Base-by-base conservation (phyloP, 768 basidiomycete genomes). In the Psilocybe tampanensis region DNA sequence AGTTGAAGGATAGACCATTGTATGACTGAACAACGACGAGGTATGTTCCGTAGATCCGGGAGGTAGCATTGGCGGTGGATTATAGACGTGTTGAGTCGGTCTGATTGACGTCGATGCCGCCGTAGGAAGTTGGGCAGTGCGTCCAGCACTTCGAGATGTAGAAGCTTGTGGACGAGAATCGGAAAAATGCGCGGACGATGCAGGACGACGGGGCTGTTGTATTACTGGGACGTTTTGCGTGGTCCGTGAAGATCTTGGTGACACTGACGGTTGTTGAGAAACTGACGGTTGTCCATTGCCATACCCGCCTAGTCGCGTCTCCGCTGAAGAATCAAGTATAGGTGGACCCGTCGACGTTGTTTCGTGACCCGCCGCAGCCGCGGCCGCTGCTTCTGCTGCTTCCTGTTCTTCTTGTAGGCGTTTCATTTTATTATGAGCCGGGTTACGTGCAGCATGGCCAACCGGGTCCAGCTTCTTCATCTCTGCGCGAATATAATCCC, bases 401-500 rank as follows among this genome's bases (percentile, higher is more conserved):
- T 21, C 43, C 22, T 9, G 11, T 22, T 26, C 2, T 29, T 34
- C 26, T 24, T 44, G 41, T 24, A 32, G 44, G 15, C 60, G 57
- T 32, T 47, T 53, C 18, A 17, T 26, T 22, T 56, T 58, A 34
- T 42, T 48, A 47, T 59, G 57, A n/a, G 43, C 39, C 7, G 60
- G 57, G 36, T 57, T 57, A 13, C 60, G 60, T 18, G 53, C 52
- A 22, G 49, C 50, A 41, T 55, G 57, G 2, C 41, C 59, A 15
- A 21, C 51, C 13, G 63, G 63, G 44, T 60, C 63, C 19, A 60
- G 24, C 29, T 11, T 52, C 41, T 49, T 55, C 60, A 64, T 59
- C 39, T 58, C 51, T 34, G 53, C 60, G 11, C 56, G 55, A 21
- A 64, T 53, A 47, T 61, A 64, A 47, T 60, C 63, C 18, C 60